These are phyloP conservation scores for Botrytis hyacinthi DNA, from an alignment of 2,329 filamentous ascomycete species.

Conservation along the genomic window DNA sequence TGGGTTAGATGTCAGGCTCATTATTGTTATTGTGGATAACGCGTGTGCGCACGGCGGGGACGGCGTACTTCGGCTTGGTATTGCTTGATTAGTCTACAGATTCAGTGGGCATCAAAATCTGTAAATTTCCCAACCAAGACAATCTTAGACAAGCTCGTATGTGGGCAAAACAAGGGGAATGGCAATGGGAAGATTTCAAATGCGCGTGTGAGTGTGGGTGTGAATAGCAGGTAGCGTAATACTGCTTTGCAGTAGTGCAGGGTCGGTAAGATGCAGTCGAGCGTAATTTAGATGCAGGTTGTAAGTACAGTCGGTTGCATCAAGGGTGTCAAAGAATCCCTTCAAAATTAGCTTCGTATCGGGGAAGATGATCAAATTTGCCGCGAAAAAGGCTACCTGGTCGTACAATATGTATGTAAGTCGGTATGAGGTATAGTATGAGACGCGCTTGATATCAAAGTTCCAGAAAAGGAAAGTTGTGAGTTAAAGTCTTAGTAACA, in stretches of 20 bases:
- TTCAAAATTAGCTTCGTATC: background rate
- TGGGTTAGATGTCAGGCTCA: constrained; percentile 39
- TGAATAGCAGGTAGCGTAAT: constrained; percentile 7
- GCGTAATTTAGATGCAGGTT: constrained; percentile 2
- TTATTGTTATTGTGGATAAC: constrained; percentile 23
- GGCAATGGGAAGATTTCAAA: constrained; percentile 7
- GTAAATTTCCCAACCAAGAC: constrained; percentile 4
- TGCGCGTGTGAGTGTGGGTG: constrained; percentile 2
- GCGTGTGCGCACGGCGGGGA: constrained; percentile 16
- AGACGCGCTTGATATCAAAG: constrained; percentile 4
- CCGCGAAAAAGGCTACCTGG: background rate
- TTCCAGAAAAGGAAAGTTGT: background rate
- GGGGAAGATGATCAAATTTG: constrained; percentile 1
- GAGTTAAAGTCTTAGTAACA: background rate
- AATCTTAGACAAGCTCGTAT: constrained; percentile 12
- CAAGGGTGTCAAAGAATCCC: constrained; percentile 5
- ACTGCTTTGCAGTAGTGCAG: constrained; percentile 10
- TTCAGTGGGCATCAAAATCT: background rate
- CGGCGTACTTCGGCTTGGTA: constrained; percentile 2
- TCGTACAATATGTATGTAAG: background rate
- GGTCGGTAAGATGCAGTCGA: constrained; percentile 6
- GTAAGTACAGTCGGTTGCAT: constrained; percentile 9
- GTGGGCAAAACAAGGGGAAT: constrained; percentile 14
- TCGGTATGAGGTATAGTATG: background rate
- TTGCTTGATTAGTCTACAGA: constrained; percentile 10